Base-by-base conservation (phyloP, 305 asterid genomes). In the Solanum aculeatissimum region DNA sequence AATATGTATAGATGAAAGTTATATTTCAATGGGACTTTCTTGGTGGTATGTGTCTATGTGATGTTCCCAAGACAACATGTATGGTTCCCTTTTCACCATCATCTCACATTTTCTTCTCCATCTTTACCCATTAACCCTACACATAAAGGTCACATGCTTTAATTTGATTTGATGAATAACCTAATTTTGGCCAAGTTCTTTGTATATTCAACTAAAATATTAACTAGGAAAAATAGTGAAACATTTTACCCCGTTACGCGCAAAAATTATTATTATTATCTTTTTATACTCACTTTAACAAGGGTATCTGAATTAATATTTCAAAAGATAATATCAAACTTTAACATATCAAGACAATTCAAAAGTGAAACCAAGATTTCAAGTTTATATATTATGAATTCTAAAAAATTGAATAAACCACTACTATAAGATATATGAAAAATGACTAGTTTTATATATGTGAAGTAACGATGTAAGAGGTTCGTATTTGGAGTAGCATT, bases 41-140 rank as follows among this genome's bases (percentile, higher is more conserved):
- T 70, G 78, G 77, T 65, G 82, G 68, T 12, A 57, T 38, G n/a
- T n/a, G n/a, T n/a, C n/a, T n/a, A n/a, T n/a, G 42, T 58, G 88
- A 88, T 83, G 87, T 84, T 84, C 83, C 87, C 84, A 70, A 88
- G 83, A 25, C 79, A 84, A 80, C 87, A 86, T 83, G 90, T 88
- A 49, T 45, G 55, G 45, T 72, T 62, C 81, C 78, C 87, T 45
- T 14, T 12, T 43, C 71, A 54, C 80, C 85, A 85, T 42, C 63
- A 55, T 74, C 7, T 45, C 81, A 75, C 25, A 12, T 75, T 45
- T 25, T 49, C 54, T 84, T 32, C 32, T 25, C 14, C n/a, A n/a
- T n/a, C n/a, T 14, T 19, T 27, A 14, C 70, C 60, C 9, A 25
- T 45, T 75, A 75, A 75, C 16, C 15, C n/a, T 74, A 66, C n/a